Evolutionary conservation across 495 filamentous ascomycete species (phyloP), one percentile per base, ranked within the genome.

Genomic region (Evernia prunastri): DNA sequence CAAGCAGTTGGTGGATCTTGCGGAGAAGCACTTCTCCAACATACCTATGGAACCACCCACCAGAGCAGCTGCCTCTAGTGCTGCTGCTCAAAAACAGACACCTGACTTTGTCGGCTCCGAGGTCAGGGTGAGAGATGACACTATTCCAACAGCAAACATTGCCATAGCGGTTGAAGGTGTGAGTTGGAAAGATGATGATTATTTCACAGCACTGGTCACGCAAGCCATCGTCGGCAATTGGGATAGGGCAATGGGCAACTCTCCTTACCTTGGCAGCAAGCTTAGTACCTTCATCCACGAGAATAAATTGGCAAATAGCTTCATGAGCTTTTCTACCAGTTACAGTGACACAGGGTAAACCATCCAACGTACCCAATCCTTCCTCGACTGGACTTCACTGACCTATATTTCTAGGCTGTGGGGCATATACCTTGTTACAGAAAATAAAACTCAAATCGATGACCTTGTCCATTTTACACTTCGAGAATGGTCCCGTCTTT

Each of bases 201-300:
- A 97, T 84, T 99, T 97, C 84, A 97, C 94, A 68, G 94, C 88
- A 53, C 82, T 99, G 60, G 93, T 99, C 67, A 89, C 94, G 56
- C 94, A 99, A 82, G 95, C 94, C 68, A 97, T 99, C 73, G 91
- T 99, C 70, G 94, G 94, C 72, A 99, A 99, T 86, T 99, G 94
- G 87, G 94, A 99, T 80, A 91, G 92, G 77, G 89, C 94, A 60
- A 95, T 97, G 88, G 95, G 95, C 74, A 96, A 92, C 79, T 91
- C 93, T 56, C 84, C 92, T 58, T 92, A 96, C 82, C 86, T 97
- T 67, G 95, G 94, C 68, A 96, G 90, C 90, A 97, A 93, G 84
- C 89, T 99, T 72, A 95, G 91, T 83, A 84, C 86, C 63, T 88
- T 94, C 68, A 87, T 99, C 63, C 87, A 93, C 83, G 83, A 96